These are phyloP conservation scores for Saprolegnia diclina DNA, from an alignment of 352 stramenopile species.

Conservation along the genomic window DNA sequence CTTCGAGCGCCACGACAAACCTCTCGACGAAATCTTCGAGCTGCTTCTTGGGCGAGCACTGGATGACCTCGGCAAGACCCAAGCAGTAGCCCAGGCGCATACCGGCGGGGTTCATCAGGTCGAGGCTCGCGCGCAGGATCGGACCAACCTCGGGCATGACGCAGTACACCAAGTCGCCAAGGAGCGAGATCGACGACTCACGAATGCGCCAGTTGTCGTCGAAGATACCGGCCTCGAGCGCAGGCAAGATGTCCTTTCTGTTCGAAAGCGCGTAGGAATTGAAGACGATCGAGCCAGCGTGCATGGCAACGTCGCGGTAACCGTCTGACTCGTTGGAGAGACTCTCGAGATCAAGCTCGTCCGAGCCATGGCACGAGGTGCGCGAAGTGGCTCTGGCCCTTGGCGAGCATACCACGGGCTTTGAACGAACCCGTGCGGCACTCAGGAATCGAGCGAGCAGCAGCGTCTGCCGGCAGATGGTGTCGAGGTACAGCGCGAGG, in stretches of 20 bases:
- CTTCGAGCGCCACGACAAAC: too few species aligned
- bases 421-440: conserved; percentile 93
- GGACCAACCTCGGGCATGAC: conserved; percentile 98
- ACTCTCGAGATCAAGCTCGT: conserved; percentile 75
- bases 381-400: conserved; percentile 92
- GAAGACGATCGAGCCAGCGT: too few species aligned
- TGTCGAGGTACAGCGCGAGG: conserved; percentile 97
- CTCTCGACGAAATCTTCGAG: too few species aligned
- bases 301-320: conserved; percentile 97
- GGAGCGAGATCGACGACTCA: conserved; percentile 96
- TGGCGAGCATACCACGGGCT: too few species aligned
- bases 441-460: conserved; percentile 90
- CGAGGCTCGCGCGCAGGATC: conserved; percentile 93
- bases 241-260: conserved; percentile 94
- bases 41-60: too few species aligned
- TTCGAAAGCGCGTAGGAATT: conserved; percentile 94
- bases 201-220: conserved; percentile 99
- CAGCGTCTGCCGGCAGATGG: conserved; percentile 93
- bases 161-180: conserved; percentile 95
- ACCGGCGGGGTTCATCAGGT: too few species aligned
- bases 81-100: too few species aligned
- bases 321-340: conserved; percentile 97
- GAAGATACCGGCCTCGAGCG: conserved; percentile 93
- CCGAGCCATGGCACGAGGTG: conserved; percentile 92
- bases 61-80: too few species aligned